Evolutionary conservation across 2,329 filamentous ascomycete genomes (phyloP), one percentile per base, ranked within the genome.

Genomic region (Arthroderma uncinatum): DNA sequence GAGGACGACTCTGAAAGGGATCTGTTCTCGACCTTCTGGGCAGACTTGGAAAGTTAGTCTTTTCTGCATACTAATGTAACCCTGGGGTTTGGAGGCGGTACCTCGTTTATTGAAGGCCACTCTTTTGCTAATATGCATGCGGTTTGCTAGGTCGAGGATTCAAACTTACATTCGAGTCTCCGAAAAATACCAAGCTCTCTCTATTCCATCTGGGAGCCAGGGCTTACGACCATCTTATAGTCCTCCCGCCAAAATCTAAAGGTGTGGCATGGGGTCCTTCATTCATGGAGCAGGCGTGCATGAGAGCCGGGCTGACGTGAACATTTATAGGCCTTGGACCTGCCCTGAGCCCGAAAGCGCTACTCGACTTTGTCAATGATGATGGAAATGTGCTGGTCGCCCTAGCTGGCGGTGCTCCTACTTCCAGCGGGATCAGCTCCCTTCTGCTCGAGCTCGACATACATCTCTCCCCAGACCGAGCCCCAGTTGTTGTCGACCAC

Each of bases 201-300:
- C 79, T 98, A 63, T 95, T 96, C 77, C 79, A 83, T 68, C 83
- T 93, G 62, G 93, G 92, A 69, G 89, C 93, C 76, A 84, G 87
- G 71, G 83, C 82, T 62, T 97, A 91, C 74, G 92, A 97, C 74
- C 92, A 98, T 74, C 76, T 97, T 62, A 73, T 97, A 62, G 80
- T 98, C 64, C 82, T 97, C 62, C 93, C 93, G 55, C 83, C 85
- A 59, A 95, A 92, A 74, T 83, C 88, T 33, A 98, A 98, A 81
- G 91, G 87, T 89, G 28, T 50, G 64, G 52, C 33, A 25, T 37
- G 30, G n/a, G 23, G 55, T 23, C 21, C 16, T 1, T 21, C 1
- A 16, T 8, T 21, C 30, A 44, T 47, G 19, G 50, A n/a, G n/a
- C n/a, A 34, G 23, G 36, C 10, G 39, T 16, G 39, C 23, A 42